Conservation (phyloP, 73 alveolate species). For the Symbiodinium natans region DNA sequence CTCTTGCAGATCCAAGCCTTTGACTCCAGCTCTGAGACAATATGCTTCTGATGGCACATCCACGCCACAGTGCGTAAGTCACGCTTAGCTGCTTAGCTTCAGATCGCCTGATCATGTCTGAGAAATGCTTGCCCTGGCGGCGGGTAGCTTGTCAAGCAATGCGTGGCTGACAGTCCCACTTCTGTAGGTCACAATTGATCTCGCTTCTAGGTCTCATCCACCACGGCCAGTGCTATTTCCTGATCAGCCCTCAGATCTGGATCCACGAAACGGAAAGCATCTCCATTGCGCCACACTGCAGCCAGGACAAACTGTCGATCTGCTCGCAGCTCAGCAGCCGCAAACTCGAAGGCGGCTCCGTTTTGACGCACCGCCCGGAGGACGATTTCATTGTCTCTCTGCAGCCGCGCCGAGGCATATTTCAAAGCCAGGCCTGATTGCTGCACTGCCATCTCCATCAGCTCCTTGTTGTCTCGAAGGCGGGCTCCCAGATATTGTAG, state of each 20-base stretch:
- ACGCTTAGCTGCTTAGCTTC: too few species aligned
- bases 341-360: slow-evolving; percentile 54
- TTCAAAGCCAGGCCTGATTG: slow-evolving; percentile 68
- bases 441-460: slow-evolving; percentile 22
- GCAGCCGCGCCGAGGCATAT: slow-evolving; percentile 53
- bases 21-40: too few species aligned
- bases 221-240: slow-evolving; percentile 67
- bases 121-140: too few species aligned
- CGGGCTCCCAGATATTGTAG: not conserved
- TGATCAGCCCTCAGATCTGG: slow-evolving; percentile 48
- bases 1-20: too few species aligned
- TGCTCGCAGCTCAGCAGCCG: slow-evolving; percentile 43
- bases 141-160: too few species aligned
- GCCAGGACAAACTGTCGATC: slow-evolving; percentile 76
- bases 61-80: too few species aligned
- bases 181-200: too few species aligned
- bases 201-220: not conserved
- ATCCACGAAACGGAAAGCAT: slow-evolving; percentile 52
- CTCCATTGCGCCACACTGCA: slow-evolving; percentile 69
- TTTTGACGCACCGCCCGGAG: slow-evolving; percentile 71
- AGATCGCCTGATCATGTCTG: too few species aligned
- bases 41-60: too few species aligned
- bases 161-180: too few species aligned
- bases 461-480: slow-evolving; percentile 7
- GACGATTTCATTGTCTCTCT: slow-evolving; percentile 38